Base-by-base conservation (phyloP, 306 rosid genomes). In the Cucurbita ficifolia region DNA sequence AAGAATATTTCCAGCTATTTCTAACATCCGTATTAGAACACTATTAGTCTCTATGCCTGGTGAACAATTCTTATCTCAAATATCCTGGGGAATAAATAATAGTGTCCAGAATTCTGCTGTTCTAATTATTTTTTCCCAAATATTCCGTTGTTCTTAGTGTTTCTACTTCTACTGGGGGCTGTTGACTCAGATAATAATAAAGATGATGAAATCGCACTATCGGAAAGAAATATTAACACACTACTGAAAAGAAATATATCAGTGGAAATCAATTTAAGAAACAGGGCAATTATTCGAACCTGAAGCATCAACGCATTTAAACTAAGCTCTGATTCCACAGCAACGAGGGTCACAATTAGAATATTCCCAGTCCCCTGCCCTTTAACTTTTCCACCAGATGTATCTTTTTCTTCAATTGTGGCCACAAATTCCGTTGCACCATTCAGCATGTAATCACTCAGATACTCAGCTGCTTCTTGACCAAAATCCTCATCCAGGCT, bases 291-390 rank as follows among this genome's bases (percentile, higher is more conserved):
- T 40, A 79, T 76, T 60, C 84, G 35, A 57, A 91, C 99, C 97
- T 91, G 90, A 75, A 94, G 91, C 84, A 94, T 88, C 76, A 95
- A 86, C 40, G 97, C 92, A 70, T 94, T 94, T 58, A 94, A 52
- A 46, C 97, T 91, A 81, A 88, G 85, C 81, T 94, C 99, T 70
- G 95, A 79, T 77, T 90, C 95, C 29, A 82, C 96, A 35, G 96
- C 92, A 38, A 87, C 97, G 70, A 94, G 97, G 54, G 96, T 91
- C 29, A 91, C 92, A 43, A 80, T 64, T 60, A 88, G 80, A 77
- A 84, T 59, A n/a, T 89, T 70, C 17, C 99, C 99, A 51, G 99
- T 94, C 64, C 99, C 99, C 81, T 91, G 97, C 5, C 96, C 96
- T 77, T 88, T 95, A 35, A 82, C 88, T 81, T 94, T 94, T 65